Evolutionary conservation across 192 early-diverging fungal genomes (phyloP), one percentile per base, ranked within the genome.

Genomic region (Coemansia asiatica): DNA sequence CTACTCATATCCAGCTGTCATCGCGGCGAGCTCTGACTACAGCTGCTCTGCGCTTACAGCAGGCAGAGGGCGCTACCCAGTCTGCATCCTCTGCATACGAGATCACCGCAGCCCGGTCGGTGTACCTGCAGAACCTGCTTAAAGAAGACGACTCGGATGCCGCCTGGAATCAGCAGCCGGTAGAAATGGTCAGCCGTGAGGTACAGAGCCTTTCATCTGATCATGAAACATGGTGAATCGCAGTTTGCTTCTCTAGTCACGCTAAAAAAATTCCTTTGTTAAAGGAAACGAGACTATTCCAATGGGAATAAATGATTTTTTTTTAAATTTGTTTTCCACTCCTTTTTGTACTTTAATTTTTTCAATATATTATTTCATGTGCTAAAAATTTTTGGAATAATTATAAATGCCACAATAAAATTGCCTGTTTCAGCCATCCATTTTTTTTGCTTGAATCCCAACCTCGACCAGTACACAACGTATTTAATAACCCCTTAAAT

Each of bases 121-220:
- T 68, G 4, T 81, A 81, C 35, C 68, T 81, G 26, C 70, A 67
- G 64, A 63, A 61, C 19, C 64, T 81, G 54, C 67, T 81, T 15
- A 57, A 66, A 19, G 69, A 55, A 15, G 79, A 81, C 60, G 79
- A 81, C 27, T 73, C 79, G 9, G 63, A 72, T 2, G 79, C 79
- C 1, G 68, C 73, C 25, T 81, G 79, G 79, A 74, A 81, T 67
- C 69, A 71, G 56, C 31, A 55, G 15, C 73, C 62, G 10, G 62
- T 81, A 13, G 64, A 72, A 48, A 76, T 81, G 73, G 73, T 72
- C 49, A 81, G 68, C 61, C 79, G 79, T 64, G 72, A 75, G 25
- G 79, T 81, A 5, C 79, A 81, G 63, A 28, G 21, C 23, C 55
- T 61, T 2, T 56, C 57, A 1, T 67, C 64, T 4, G 65, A 18